Conservation (phyloP, 805 yeast genomes). For the Yamadazyma akitaensis region DNA sequence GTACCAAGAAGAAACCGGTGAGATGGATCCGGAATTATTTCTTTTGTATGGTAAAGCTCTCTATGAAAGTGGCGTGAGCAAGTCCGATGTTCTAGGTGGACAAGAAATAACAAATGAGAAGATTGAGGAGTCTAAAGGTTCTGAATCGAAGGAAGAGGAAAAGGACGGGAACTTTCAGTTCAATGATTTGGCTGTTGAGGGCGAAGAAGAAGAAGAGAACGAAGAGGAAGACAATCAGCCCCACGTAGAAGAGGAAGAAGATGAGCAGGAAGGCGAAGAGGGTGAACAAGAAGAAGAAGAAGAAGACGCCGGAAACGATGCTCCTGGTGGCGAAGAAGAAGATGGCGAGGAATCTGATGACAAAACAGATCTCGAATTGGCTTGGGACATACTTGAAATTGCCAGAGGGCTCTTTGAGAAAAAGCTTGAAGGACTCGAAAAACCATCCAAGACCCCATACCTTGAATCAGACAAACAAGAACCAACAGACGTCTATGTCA, state of each 20-base stretch:
- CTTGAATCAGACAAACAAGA: conserved; percentile 28
- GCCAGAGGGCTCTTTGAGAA: conserved; percentile 65
- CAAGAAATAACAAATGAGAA: conserved; percentile 14
- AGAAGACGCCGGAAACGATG: conserved; percentile 17
- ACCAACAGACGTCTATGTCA: conserved; percentile 31
- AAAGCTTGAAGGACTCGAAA: conserved; percentile 24
- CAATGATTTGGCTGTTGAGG: conserved; percentile 21
- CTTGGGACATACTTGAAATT: conserved; percentile 83
- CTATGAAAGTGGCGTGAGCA: conserved; percentile 71
- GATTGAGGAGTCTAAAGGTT: conserved; percentile 18
- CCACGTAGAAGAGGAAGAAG: conserved; percentile 12
- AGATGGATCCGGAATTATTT: conserved; percentile 73
- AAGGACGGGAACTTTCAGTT: conserved; percentile 22
- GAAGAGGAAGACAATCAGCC: conserved; percentile 15
- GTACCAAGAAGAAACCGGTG: conserved; percentile 45
- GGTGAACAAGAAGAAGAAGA: conserved; percentile 13
- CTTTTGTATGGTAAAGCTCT: conserved; percentile 76
- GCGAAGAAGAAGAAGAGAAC: conserved; percentile 17
- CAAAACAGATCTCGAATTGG: conserved; percentile 76
- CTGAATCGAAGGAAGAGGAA: conserved; percentile 20
- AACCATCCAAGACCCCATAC: conserved; percentile 23
- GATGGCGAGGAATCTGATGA: conserved; percentile 33
- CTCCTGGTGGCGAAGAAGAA: conserved; percentile 30
- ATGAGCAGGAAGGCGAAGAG: conserved; percentile 17
- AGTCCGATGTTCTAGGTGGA: conserved; percentile 73